Base-by-base conservation (phyloP, 2,329 filamentous ascomycete genomes). In the Xylariaceae sp. region DNA sequence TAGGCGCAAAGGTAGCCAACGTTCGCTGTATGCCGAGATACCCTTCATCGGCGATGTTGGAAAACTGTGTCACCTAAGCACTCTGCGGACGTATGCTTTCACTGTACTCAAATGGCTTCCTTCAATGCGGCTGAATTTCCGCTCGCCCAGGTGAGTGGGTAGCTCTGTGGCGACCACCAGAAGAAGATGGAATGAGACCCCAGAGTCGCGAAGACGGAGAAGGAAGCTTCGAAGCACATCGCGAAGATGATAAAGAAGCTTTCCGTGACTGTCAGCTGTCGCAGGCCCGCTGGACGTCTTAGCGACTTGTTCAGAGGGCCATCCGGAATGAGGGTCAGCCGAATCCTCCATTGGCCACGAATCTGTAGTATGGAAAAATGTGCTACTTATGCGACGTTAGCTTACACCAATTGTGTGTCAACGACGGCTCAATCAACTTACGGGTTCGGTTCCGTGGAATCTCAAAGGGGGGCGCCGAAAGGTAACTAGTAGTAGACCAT, bases 161-260 rank as follows among this genome's bases (percentile, higher is more conserved):
- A 42, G 19, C 3, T 36, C 24, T 15, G 13, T 9, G n/a, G 34
- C 34, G 4, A 4, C 34, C 7, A 28, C 36, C 4, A 34, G 39
- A 9, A 34, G 12, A 9, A 46, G 24, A 4, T 36, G 28, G 19
- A 46, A 39, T 2, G 4, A 38, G 30, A 43, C 24, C 2, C 30
- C n/a, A 11, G 15, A 2, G 3, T 19, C 30, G 8, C 37, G 40
- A 3, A 43, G 34, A 26, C 37, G 39, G 4, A 40, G 16, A 11
- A 46, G 38, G 32, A 46, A 46, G 2, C n/a, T n/a, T 24, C 40
- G 28, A 40, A 46, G 40, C 9, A 43, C 9, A 15, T 40, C 30
- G 12, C 44, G 37, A 16, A 43, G 37, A 13, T 43, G 34, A 15
- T 43, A 46, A n/a, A 46, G 43, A 17, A 43, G 12, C 19, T 41